Base-by-base conservation (phyloP, 163 green algal genomes). In the Volvox carteri region DNA sequence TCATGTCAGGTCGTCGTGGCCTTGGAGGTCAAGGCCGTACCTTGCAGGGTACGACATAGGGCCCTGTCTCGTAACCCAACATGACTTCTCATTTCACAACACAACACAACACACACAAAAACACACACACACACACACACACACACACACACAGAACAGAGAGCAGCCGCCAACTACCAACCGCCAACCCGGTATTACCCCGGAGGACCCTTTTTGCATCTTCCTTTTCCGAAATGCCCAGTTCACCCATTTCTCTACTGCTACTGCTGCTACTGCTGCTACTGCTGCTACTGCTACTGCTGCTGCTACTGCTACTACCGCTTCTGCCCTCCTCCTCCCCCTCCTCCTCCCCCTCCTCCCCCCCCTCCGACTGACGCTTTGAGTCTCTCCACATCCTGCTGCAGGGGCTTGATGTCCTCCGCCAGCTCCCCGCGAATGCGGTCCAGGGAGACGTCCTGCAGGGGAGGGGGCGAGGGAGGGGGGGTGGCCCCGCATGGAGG, bases 401-500 rank as follows among this genome's bases (percentile, higher is more conserved):
- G 39, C 39, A 86, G 39, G 39, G 78, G 78, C 58, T 33, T 41
- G 11, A 86, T 72, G 56, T 86, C 78, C 12, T 76, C 78, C 4
- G 60, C 42, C n/a, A 86, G 39, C 79, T 86, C 79, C 2, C 30
- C 44, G 6, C 79, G 79, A 30, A 86, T 86, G 18, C 62, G 60
- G 14, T 86, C 79, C 79, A 86, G 62, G 14, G 79, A 86, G 28
- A 37, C 42, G 30, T 86, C 79, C 78, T 85, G 77, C 3, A 25
- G 75, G 46, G 46, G 14, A 68, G 28, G 21, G 72, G 41, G 23
- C 1, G 72, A 25, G 67, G 2, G 67, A 48, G 14, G 58, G 58
- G 23, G 58, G 6, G 58, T 58, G 48, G 11, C 12, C 14, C 11
- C 14, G 48, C 14, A 21, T 68, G 68, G 35, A 77, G 37, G 68